A percentile compares a stretch with the other conserved stretches of the same genome.
phyloP scores from a whole-genome alignment of 2,329 filamentous ascomycete genomes.

The Fusarium sp. region DNA sequence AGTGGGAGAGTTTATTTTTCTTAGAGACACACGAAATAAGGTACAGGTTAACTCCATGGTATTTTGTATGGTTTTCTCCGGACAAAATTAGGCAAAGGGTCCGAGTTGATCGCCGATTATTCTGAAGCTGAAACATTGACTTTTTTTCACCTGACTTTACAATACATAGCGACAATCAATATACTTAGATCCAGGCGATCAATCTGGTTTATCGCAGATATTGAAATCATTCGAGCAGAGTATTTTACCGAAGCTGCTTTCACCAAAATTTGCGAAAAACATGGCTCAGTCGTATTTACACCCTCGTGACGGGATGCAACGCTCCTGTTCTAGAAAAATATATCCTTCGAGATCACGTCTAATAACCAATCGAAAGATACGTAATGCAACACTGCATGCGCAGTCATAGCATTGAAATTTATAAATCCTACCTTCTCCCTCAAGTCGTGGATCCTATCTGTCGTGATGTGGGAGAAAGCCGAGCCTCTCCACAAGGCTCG shows the following conservation, averaged over 20 bases:
- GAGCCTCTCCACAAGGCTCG: conserved; percentile 1
- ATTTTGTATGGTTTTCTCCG: no score
- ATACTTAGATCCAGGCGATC: no score
- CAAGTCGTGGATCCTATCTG: neutral
- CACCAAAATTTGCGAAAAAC: neutral
- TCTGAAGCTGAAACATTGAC: neutral
- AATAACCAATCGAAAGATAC: neutral
- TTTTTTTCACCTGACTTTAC: neutral
- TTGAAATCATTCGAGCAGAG: fast-evolving
- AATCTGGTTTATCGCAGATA: neutral
- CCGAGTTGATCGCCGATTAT: neutral
- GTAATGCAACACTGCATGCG: neutral
- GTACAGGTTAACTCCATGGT: neutral
- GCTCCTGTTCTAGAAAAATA: neutral
- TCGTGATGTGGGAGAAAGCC: conserved; percentile 27
- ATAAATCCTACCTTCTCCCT: neutral
- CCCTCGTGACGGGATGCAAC: no score
- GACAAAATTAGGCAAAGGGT: neutral
- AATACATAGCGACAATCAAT: no score
- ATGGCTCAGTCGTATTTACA: neutral
- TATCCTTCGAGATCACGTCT: neutral
- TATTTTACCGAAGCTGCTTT: neutral
- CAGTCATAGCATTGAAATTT: neutral
- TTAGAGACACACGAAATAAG: neutral
- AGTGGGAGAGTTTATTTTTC: neutral